Evolutionary conservation across 345 rosid species (phyloP).

Genomic region (Eutrema heterophyllum): DNA sequence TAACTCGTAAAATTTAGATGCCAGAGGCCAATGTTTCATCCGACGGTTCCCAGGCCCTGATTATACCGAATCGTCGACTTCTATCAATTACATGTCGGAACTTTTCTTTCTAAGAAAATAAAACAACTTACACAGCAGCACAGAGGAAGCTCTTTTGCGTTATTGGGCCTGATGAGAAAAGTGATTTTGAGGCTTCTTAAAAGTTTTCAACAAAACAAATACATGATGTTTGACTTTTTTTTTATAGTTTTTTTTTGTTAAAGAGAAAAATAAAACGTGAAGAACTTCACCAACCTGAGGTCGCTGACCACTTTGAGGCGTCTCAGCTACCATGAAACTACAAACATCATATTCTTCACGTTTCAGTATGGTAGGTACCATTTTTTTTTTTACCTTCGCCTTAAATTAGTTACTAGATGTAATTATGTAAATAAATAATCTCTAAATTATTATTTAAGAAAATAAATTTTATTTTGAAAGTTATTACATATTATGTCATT

Average conservation of each 20-base stretch:
- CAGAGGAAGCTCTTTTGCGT: neutral
- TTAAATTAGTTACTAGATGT: neutral
- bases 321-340: constrained; percentile 21
- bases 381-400: neutral
- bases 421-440: neutral
- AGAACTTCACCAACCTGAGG: constrained; percentile 25
- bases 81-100: no score
- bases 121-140: no score
- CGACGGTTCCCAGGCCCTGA: no score
- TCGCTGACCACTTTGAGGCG: neutral
- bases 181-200: neutral
- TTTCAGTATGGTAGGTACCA: constrained; percentile 15
- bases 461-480: no score
- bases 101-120: no score
- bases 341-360: constrained; percentile 28
- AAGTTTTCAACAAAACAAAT: neutral
- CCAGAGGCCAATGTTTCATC: no score
- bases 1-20: no score
- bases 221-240: neutral
- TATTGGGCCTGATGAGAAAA: constrained; percentile 11
- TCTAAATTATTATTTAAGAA: no score
- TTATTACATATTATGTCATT: no score
- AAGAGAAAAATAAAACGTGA: constrained; percentile 18
- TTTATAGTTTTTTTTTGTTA: no score
- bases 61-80: no score